These are phyloP conservation scores for Chlorella ohadii DNA, from an alignment of 139 green algal genomes.

Conservation along the genomic window DNA sequence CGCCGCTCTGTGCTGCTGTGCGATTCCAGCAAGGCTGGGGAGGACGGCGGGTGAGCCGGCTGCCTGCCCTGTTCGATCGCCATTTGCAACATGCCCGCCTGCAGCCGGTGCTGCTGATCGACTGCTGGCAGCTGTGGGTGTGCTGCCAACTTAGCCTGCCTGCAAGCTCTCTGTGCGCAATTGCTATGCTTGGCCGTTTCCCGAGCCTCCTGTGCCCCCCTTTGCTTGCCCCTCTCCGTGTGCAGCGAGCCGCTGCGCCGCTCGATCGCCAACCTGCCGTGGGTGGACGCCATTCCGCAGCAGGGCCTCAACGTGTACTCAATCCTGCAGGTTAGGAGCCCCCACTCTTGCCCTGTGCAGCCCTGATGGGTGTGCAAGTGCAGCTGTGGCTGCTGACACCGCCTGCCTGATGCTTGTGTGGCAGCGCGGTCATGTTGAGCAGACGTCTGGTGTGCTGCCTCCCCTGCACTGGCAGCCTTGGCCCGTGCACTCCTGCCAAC, in stretches of 20 bases:
- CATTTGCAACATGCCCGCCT: no score
- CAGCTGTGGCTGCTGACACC: no score
- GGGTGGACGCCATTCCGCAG: constrained; percentile 71
- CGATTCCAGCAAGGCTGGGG: constrained; percentile 43
- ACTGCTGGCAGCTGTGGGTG: no score
- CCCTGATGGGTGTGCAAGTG: background rate
- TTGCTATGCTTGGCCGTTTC: no score
- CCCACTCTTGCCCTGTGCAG: background rate
- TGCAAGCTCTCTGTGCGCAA: no score
- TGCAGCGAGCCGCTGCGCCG: constrained; percentile 52
- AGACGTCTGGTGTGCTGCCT: background rate
- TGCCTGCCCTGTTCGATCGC: no score
- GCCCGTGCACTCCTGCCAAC: no score
- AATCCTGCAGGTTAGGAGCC: constrained; percentile 61
- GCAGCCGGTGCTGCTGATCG: no score
- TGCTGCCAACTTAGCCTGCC: no score
- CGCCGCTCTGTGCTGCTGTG: constrained; percentile 62
- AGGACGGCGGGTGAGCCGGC: constrained; percentile 7
- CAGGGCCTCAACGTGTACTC: constrained; percentile 88
- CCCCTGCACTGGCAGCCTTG: background rate
- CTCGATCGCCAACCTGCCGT: constrained; percentile 67
- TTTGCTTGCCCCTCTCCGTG: no score
- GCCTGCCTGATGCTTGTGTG: no score
- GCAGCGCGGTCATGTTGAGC: no score
- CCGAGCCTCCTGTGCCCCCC: background rate